These are phyloP conservation scores for Cucumis cinereus DNA, from an alignment of 306 rosid species.

Conservation along the genomic window DNA sequence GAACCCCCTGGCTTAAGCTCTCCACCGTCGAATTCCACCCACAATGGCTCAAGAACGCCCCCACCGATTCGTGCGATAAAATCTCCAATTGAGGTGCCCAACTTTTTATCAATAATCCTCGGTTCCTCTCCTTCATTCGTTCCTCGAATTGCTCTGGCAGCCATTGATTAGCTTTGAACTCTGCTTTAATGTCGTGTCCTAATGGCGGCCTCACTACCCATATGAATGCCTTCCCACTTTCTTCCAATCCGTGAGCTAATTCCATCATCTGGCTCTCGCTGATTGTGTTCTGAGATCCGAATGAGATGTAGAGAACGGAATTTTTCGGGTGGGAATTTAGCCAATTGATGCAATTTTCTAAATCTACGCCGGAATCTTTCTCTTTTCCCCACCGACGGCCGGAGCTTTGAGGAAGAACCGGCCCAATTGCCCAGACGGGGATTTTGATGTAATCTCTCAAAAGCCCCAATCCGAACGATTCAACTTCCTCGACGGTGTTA, in stretches of 20 bases:
- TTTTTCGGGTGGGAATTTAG: constrained; percentile 19
- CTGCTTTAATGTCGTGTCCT: constrained; percentile 41
- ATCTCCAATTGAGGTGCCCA: constrained; percentile 89
- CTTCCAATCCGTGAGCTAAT: constrained; percentile 54
- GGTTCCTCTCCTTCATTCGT: constrained; percentile 22
- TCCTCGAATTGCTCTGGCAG: constrained; percentile 55
- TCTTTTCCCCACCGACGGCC: constrained; percentile 29
- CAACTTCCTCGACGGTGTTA: constrained; percentile 52
- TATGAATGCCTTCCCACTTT: constrained; percentile 34
- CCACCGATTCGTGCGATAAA: constrained; percentile 34
- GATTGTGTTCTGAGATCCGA: constrained; percentile 81
- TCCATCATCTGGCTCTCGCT: constrained; percentile 50
- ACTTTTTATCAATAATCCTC: constrained; percentile 36
- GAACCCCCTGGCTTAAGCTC: constrained; percentile 63
- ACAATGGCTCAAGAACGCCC: constrained; percentile 72
- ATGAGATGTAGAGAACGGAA: constrained; percentile 60
- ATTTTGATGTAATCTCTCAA: constrained; percentile 26
- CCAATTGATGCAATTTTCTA: constrained; percentile 42
- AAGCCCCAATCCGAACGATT: constrained; percentile 37
- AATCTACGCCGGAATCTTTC: constrained; percentile 32
- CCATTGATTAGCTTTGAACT: constrained; percentile 35
- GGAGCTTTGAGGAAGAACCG: constrained; percentile 22
- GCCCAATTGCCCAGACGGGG: constrained; percentile 47
- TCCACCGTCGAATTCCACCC: constrained; percentile 83
- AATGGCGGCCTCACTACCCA: constrained; percentile 73